Percentiles rank a stretch among this genome's conserved stretches.
Conservation (phyloP, 1,139 yeast genomes). For the Candida mesenterica region DNA sequence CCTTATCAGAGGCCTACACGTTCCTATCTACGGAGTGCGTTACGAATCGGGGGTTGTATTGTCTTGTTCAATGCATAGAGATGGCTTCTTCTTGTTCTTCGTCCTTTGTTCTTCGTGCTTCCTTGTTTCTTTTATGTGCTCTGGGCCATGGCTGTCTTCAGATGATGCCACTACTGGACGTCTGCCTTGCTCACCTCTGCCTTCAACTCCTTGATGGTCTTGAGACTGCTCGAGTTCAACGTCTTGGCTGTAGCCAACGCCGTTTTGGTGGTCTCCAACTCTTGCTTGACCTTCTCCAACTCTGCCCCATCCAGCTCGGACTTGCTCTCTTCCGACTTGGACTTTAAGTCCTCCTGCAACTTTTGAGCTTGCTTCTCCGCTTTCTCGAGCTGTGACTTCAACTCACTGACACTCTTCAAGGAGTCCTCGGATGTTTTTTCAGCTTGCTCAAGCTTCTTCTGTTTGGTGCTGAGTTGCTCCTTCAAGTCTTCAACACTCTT, state of each 20-base stretch:
- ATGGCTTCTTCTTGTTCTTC: too few species aligned
- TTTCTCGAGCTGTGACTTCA: not conserved
- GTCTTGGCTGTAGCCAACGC: slow-evolving; percentile 14
- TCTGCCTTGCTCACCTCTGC: not conserved
- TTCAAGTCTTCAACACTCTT: not conserved
- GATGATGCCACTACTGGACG: too few species aligned
- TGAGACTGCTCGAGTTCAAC: not conserved
- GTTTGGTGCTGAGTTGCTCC: not conserved
- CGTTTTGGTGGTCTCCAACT: slow-evolving; percentile 3
- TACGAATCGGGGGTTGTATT: too few species aligned
- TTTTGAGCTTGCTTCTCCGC: not conserved
- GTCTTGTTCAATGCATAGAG: too few species aligned
- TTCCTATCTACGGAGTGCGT: too few species aligned
- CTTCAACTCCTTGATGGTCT: not conserved
- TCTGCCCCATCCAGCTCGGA: not conserved
- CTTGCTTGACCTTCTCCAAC: slow-evolving; percentile 5
- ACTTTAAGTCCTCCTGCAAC: too few species aligned
- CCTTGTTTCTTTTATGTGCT: too few species aligned
- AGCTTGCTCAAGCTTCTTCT: not conserved
- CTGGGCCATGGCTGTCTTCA: too few species aligned
- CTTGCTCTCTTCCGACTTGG: not conserved
- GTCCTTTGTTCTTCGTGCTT: too few species aligned
- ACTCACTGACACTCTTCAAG: not conserved
- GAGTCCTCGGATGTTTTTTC: not conserved
- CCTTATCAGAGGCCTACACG: too few species aligned